Evolutionary conservation across 805 yeast species (phyloP), one percentile per base, ranked within the genome.

Genomic region (Lipomyces spencermartinsiae): DNA sequence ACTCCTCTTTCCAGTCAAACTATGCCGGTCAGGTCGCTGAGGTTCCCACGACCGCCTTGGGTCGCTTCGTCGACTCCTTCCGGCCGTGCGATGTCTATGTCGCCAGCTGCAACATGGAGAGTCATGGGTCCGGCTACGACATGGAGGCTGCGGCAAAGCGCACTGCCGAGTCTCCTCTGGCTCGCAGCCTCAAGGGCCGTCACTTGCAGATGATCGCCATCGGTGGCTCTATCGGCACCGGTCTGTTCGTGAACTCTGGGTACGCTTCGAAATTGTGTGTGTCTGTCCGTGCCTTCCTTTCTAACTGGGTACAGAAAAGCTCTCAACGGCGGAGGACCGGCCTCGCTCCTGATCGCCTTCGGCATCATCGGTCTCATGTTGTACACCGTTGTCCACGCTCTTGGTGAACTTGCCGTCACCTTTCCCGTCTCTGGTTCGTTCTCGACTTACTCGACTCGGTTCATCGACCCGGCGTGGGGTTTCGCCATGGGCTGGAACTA

Each of bases 161-260:
- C 54, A 67, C 68, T 2, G 87, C 89, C 33, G 80, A 81, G 66
- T 80, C 91, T 4, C 93, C 91, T 1, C 80, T 89, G 68, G 80
- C 84, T 43, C 77, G 87, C 66, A 59, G 67, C n/a, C 75, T 79
- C 58, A 79, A 78, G 67, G 75, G 74, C n/a, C 75, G 82, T 16
- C 82, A 79, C 69, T 64, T 79, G 61, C 79, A 77, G 63, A 86
- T 90, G 87, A 89, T 91, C 74, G 92, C 96, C 53, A 82, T 92
- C 64, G 95, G 95, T 66, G 93, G 95, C 64, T 89, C 94, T 62
- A 89, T 91, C 68, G 97, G 97, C 75, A 89, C 95, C 37, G 90
- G 90, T 73, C 78, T 87, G 39, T 87, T 85, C 74, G 79, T 87
- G 46, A 69, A 69, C 68, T 67, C 71, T 58, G 72, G 72, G 58